Conservation (phyloP, 495 filamentous ascomycete genomes). For the Aspergillus panamensis region DNA sequence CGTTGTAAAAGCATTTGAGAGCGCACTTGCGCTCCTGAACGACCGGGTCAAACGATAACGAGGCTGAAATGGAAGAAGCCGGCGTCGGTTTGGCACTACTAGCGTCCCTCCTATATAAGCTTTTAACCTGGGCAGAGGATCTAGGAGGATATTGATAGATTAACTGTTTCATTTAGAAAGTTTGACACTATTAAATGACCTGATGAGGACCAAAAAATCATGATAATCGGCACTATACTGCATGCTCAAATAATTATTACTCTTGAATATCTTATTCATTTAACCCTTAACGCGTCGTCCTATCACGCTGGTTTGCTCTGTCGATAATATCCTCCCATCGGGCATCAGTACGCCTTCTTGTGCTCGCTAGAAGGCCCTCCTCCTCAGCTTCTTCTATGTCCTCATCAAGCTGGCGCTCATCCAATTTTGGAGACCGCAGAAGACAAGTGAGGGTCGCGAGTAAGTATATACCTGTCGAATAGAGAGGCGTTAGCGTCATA, state of each 20-base stretch:
- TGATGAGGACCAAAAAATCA: no score
- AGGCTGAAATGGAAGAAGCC: neutral
- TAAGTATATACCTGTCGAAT: constrained; percentile 59
- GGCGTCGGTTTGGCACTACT: neutral
- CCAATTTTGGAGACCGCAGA: constrained; percentile 72
- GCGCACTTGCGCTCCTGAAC: constrained; percentile 65
- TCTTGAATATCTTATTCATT: neutral
- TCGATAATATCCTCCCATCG: constrained; percentile 85
- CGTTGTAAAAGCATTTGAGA: constrained; percentile 79
- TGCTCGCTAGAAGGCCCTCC: constrained; percentile 81
- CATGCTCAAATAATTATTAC: neutral
- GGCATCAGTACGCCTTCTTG: constrained; percentile 73
- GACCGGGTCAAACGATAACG: constrained; percentile 27
- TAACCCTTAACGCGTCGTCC: neutral
- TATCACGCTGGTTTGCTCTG: constrained; percentile 27
- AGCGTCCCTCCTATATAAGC: neutral
- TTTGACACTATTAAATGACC: no score
- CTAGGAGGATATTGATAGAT: no score
- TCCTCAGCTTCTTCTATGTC: constrained; percentile 94
- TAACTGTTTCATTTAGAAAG: no score
- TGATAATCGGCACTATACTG: neutral
- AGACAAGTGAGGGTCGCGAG: constrained; percentile 71
- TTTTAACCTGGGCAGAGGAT: no score
- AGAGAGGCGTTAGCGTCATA: neutral
- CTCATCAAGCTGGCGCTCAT: constrained; percentile 73